phyloP scores from a whole-genome alignment of 441 rosid genomes.

The Pelargonium citronellum region DNA sequence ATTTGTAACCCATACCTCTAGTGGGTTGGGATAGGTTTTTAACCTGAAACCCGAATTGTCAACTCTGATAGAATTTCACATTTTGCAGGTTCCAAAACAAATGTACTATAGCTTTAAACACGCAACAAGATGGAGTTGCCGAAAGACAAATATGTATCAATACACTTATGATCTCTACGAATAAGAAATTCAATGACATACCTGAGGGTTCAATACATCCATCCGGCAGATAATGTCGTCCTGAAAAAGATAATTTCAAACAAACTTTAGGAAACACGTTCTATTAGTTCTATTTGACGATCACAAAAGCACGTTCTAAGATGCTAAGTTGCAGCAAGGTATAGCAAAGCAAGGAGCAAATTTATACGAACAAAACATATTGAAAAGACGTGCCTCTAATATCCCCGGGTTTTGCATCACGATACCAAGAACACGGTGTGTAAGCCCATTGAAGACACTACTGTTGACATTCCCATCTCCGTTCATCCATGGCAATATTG shows the following conservation, averaged over 20 bases:
- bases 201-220: constrained; percentile 90
- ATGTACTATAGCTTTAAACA: background rate
- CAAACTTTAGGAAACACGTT: background rate
- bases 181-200: constrained; percentile 27
- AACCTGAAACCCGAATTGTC: background rate
- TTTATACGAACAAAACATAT: constrained; percentile 5
- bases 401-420: constrained; percentile 92
- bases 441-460: constrained; percentile 59
- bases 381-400: constrained; percentile 54
- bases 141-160: background rate
- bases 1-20: no score
- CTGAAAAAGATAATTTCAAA: constrained; percentile 28
- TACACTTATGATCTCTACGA: background rate
- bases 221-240: constrained; percentile 51
- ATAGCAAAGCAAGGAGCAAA: background rate
- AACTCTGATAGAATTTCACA: background rate
- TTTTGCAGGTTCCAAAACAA: background rate
- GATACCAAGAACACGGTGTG: constrained; percentile 70
- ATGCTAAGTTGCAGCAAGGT: background rate
- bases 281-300: background rate
- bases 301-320: background rate
- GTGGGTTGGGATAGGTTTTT: no score
- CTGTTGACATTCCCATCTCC: constrained; percentile 75
- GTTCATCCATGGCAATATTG: constrained; percentile 88
- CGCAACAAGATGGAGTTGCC: no score